Conservation (phyloP, 441 rosid species). For the Adansonia rubrostipa region DNA sequence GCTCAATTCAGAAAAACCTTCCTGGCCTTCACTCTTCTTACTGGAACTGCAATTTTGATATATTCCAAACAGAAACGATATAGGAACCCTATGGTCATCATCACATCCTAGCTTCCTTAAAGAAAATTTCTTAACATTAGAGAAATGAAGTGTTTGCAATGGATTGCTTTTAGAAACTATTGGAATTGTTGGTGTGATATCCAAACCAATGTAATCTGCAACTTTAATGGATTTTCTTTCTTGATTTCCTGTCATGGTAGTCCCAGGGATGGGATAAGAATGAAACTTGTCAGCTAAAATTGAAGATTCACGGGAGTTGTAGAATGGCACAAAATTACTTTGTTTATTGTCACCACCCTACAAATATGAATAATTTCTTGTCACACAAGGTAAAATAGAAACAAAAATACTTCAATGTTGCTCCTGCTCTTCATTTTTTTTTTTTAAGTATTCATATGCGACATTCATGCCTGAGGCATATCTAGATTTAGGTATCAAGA, state of each 20-base stretch:
- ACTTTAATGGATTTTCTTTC: constrained; percentile 29
- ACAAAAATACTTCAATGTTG: too few species aligned
- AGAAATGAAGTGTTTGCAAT: constrained; percentile 37
- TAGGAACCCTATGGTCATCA: constrained; percentile 44
- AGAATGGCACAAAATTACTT: constrained; percentile 35
- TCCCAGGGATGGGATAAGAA: background rate
- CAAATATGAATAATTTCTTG: constrained; percentile 25
- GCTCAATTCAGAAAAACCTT: constrained; percentile 38
- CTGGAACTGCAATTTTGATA: constrained; percentile 27
- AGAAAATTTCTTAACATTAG: constrained; percentile 40
- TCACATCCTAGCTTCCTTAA: constrained; percentile 41
- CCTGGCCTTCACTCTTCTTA: constrained; percentile 28
- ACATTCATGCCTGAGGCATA: too few species aligned
- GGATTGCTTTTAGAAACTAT: constrained; percentile 39
- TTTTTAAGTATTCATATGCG: too few species aligned
- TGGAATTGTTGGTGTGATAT: constrained; percentile 36
- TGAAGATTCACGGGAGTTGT: constrained; percentile 19
- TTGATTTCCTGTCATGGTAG: constrained; percentile 29
- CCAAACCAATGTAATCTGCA: constrained; percentile 32
- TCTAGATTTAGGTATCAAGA: too few species aligned
- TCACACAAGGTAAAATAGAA: too few species aligned
- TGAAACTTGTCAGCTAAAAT: background rate
- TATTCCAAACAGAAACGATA: constrained; percentile 34
- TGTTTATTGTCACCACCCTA: constrained; percentile 45
- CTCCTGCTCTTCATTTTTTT: too few species aligned